Base-by-base conservation (phyloP, 2,329 filamentous ascomycete genomes). In the Penicillium fuscoglaucum region DNA sequence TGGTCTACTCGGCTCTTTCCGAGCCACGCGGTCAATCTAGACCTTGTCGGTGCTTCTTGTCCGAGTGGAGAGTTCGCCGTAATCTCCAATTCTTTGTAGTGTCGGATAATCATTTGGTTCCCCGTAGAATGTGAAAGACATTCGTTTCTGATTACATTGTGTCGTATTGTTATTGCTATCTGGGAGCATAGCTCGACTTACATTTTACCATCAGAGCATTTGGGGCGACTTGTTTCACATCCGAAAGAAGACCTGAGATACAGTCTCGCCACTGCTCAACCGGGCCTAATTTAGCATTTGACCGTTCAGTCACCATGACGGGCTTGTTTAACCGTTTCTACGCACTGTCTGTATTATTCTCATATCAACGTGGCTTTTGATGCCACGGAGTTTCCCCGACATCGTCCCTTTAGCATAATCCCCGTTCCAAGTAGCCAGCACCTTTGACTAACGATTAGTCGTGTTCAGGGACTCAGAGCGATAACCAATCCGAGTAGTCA, bases 401-500 rank as follows among this genome's bases (percentile, higher is more conserved):
- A 63, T 67, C 17, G 52, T 66, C 19, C 60, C 62, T 26, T 62
- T 63, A 4, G 50, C 53, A 43, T 33, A 59, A 12, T 57, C 59
- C 9, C 21, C 52, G 10, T 70, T 70, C 40, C 61, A 65, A 45
- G 56, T 66, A 9, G 55, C 65, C 9, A 55, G 50, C 4, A 52
- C 61, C 26, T 72, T 68, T 57, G 63, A 71, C 37, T 68, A 66
- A 41, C 64, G 71, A 52, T 61, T 76, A 55, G 72, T 76, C 3
- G 70, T 75, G 7, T 77, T 76, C 63, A 74, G 74, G 6, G 74
- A 77, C 62, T 72, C 75, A 9, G 76, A 75, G 73, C 45, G 73
- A 74, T 47, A 70, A 68, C 58, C 66, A 71, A 60, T 68, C 67
- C 4, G 66, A 67, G 40, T 64, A 68, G 13, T 47, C 57, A 9